Evolutionary conservation across 495 filamentous ascomycete species (phyloP), one percentile per base, ranked within the genome.

Genomic region (Aspergillus hancockii): DNA sequence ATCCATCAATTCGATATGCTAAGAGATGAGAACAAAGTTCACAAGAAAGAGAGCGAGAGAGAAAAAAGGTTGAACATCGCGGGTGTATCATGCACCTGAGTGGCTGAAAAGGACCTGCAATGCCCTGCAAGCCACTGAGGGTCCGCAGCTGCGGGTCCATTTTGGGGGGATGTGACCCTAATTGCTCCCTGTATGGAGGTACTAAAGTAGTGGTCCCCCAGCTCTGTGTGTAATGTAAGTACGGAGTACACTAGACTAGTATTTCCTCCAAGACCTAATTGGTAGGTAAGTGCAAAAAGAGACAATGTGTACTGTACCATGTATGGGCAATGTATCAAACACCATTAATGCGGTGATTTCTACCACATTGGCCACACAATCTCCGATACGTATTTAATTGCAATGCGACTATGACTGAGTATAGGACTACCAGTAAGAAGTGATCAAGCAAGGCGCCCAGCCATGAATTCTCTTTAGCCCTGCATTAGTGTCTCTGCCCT

Each of bases 121-220:
- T 8, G 43, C 21, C 19, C 21, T 47, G 53, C 53, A 54, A 28
- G 34, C 52, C 52, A 55, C 32, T 55, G 22, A 55, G 40, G 38
- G 40, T 55, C 53, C 18, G 19, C 16, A 12, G 10, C 9, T 21
- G 50, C 18, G 14, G 50, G 7, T n/a, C 8, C 32, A 2, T 3
- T 22, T n/a, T 28, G 25, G 25, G 25, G n/a, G 25, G 25, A 28
- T 28, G 25, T 28, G 3, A 28, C 25, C 25, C 25, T 28, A 28
- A 28, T 28, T 28, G 25, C 7, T 28, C 25, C 25, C 25, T 28
- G n/a, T n/a, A n/a, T n/a, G n/a, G n/a, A n/a, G n/a, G n/a, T n/a
- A n/a, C n/a, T n/a, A n/a, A n/a, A n/a, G n/a, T n/a, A n/a, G n/a
- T n/a, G n/a, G n/a, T n/a, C n/a, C n/a, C 25, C 7, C 25, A 28